Conservation (phyloP, 768 basidiomycete species). For the Phylloporus arenicola region DNA sequence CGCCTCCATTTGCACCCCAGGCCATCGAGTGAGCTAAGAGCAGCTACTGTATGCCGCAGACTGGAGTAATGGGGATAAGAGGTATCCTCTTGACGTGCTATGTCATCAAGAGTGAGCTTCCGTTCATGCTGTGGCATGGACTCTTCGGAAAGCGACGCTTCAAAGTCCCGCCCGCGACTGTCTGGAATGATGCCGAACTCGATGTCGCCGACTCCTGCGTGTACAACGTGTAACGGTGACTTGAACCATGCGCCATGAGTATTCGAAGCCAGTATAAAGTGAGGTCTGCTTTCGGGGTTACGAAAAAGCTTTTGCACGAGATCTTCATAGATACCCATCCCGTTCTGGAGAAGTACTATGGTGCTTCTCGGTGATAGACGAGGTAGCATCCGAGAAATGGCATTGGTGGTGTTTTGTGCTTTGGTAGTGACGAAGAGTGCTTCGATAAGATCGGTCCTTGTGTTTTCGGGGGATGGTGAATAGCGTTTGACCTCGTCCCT, state of each 20-base stretch:
- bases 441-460: constrained; percentile 44
- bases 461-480: constrained; percentile 11
- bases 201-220: constrained; percentile 64
- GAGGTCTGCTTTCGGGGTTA: constrained; percentile 67
- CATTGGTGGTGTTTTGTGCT: constrained; percentile 56
- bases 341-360: constrained; percentile 90
- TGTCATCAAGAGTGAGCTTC: constrained; percentile 47
- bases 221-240: constrained; percentile 50
- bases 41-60: constrained; percentile 64
- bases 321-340: constrained; percentile 87
- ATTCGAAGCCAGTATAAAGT: constrained; percentile 80
- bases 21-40: constrained; percentile 48
- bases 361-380: constrained; percentile 66
- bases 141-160: constrained; percentile 43
- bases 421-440: constrained; percentile 83
- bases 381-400: constrained; percentile 53
- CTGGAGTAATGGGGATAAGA: constrained; percentile 45
- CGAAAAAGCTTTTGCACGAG: constrained; percentile 64
- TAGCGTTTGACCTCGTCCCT: constrained; percentile 9
- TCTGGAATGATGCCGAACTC: constrained; percentile 81
- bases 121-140: constrained; percentile 33
- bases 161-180: constrained; percentile 54
- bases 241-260: constrained; percentile 73
- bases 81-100: constrained; percentile 36
- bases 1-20: constrained; percentile 64